A percentile compares a stretch with the other conserved stretches of the same genome.
Evolutionary conservation across 73 alveolate genomes (phyloP).

Genomic region (Paraurostyla sp.): DNA sequence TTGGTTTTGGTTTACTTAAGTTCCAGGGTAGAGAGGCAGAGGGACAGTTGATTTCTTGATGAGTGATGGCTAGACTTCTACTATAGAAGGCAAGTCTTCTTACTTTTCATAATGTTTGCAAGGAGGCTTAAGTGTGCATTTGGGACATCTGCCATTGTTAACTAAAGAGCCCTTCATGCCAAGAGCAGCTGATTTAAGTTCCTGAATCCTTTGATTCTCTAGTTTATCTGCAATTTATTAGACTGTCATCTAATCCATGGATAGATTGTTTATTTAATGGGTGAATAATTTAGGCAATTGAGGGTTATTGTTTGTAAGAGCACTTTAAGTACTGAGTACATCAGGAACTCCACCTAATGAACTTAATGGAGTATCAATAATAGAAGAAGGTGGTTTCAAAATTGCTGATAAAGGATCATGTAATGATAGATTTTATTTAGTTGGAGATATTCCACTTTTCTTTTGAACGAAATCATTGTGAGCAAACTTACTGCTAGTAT

Average conservation of each 20-base stretch:
- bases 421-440: background rate
- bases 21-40: slow-evolving; percentile 16
- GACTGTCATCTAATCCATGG: background rate
- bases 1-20: background rate
- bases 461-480: background rate
- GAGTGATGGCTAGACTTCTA: slow-evolving; percentile 34
- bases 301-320: background rate
- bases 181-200: slow-evolving; percentile 57
- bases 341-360: slow-evolving; percentile 10
- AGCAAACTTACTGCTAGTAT: background rate
- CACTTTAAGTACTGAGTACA: slow-evolving; percentile 20
- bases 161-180: slow-evolving; percentile 64
- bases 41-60: background rate
- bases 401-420: background rate
- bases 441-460: background rate
- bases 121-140: slow-evolving; percentile 83
- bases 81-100: slow-evolving; percentile 57
- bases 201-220: slow-evolving; percentile 47
- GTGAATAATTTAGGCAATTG: background rate
- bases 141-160: slow-evolving; percentile 78
- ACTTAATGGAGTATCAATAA: slow-evolving; percentile 23
- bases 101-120: slow-evolving; percentile 72
- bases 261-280: background rate
- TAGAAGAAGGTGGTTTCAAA: background rate
- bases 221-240: slow-evolving; percentile 5